phyloP scores from a whole-genome alignment of 2,329 filamentous ascomycete genomes.

The Dactylella cylindrospora region DNA sequence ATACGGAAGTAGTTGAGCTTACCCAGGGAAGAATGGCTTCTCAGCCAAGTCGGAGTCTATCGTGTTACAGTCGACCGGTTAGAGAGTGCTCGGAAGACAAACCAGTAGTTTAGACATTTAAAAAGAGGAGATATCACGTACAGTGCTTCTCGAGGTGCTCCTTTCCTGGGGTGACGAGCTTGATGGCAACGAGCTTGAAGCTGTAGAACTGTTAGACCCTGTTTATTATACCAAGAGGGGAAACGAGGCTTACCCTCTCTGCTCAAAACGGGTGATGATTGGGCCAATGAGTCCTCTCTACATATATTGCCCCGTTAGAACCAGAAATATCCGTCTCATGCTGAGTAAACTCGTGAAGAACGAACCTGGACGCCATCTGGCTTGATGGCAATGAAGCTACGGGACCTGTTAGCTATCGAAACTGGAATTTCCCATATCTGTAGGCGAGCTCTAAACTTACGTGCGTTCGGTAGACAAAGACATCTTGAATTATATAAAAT shows the following conservation, averaged over 20 bases:
- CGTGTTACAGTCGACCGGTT: conserved; percentile 49
- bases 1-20: conserved; percentile 75
- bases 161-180: conserved; percentile 84
- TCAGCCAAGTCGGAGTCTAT: conserved; percentile 78
- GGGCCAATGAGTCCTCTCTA: conserved; percentile 96
- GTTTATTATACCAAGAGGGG: conserved; percentile 12
- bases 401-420: conserved; percentile 20
- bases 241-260: conserved; percentile 69
- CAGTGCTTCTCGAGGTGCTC: conserved; percentile 98
- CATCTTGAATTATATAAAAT: conserved; percentile 23
- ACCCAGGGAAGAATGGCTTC: conserved; percentile 96
- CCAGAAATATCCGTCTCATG: conserved; percentile 13
- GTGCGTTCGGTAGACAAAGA: conserved; percentile 17
- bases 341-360: conserved; percentile 37
- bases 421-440: conserved; percentile 42
- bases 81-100: conserved; percentile 32
- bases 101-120: background rate
- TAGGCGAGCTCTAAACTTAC: conserved; percentile 13
- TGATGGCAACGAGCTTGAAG: conserved; percentile 98
- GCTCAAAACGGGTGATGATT: conserved; percentile 98
- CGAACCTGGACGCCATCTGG: conserved; percentile 97
- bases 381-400: conserved; percentile 99
- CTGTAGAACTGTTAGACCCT: conserved; percentile 55
- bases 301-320: conserved; percentile 18
- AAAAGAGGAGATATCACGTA: conserved; percentile 52